Evolutionary conservation across 257 asterid genomes (phyloP).

Genomic region (Solanum megistacrolobum): DNA sequence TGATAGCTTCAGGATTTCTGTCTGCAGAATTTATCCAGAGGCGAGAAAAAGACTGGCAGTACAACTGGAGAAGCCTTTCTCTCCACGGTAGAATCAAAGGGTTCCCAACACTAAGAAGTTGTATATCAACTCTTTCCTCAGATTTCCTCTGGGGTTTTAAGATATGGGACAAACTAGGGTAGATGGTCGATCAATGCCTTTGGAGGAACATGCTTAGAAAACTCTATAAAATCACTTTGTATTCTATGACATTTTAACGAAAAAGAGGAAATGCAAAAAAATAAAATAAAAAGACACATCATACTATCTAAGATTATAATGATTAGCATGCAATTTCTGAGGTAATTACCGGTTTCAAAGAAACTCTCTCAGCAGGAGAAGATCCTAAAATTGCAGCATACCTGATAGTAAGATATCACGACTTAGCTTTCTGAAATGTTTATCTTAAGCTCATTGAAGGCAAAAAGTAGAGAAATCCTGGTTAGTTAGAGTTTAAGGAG

Average conservation of each 20-base stretch:
- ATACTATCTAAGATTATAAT: background rate
- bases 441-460: background rate
- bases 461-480: background rate
- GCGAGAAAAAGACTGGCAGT: background rate
- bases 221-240: background rate
- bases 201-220: background rate
- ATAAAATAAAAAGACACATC: background rate
- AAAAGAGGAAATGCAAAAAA: background rate
- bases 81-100: background rate
- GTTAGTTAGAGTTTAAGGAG: background rate
- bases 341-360: constrained; percentile 72
- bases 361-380: constrained; percentile 50
- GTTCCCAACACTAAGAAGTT: background rate
- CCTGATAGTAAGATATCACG: constrained; percentile 31
- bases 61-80: background rate
- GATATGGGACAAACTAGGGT: background rate
- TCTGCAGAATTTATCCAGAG: background rate
- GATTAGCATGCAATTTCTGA: background rate
- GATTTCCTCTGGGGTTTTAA: background rate
- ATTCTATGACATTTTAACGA: background rate
- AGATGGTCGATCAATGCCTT: background rate
- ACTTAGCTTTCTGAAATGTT: background rate
- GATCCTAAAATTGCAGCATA: constrained; percentile 92
- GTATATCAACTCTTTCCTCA: background rate
- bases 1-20: background rate